Conservation (phyloP, 2,329 filamentous ascomycete species). For the Talaromyces funiculosus region DNA sequence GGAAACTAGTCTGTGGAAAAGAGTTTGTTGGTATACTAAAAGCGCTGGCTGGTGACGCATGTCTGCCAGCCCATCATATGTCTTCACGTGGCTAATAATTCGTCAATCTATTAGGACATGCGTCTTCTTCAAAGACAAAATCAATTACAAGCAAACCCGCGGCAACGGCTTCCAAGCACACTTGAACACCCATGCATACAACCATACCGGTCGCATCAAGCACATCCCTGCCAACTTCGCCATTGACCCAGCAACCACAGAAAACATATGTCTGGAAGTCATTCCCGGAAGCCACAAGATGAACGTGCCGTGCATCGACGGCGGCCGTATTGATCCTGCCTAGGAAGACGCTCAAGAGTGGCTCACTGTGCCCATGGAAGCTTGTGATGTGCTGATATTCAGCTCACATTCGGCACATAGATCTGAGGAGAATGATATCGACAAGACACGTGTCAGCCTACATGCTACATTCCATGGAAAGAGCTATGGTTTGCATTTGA, state of each 20-base stretch:
- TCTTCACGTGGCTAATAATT: neutral
- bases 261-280: slow-evolving; percentile 32
- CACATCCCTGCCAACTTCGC: slow-evolving; percentile 33
- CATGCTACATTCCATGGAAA: slow-evolving; percentile 25
- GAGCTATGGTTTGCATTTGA: slow-evolving; percentile 19
- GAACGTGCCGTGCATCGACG: slow-evolving; percentile 26
- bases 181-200: slow-evolving; percentile 33
- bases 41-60: slow-evolving; percentile 24
- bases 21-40: slow-evolving; percentile 24
- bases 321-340: slow-evolving; percentile 25
- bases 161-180: slow-evolving; percentile 33
- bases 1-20: slow-evolving; percentile 23
- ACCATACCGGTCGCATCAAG: slow-evolving; percentile 30
- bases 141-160: slow-evolving; percentile 32
- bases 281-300: slow-evolving; percentile 31
- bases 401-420: slow-evolving; percentile 31
- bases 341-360: slow-evolving; percentile 30
- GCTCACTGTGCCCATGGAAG: slow-evolving; percentile 25
- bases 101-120: slow-evolving; percentile 21
- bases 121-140: slow-evolving; percentile 34
- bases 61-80: neutral
- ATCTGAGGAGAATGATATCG: slow-evolving; percentile 25
- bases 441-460: slow-evolving; percentile 21
- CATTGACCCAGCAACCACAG: slow-evolving; percentile 27
- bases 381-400: slow-evolving; percentile 29